Evolutionary conservation across 805 yeast genomes (phyloP).

Genomic region (Teunomyces stri): DNA sequence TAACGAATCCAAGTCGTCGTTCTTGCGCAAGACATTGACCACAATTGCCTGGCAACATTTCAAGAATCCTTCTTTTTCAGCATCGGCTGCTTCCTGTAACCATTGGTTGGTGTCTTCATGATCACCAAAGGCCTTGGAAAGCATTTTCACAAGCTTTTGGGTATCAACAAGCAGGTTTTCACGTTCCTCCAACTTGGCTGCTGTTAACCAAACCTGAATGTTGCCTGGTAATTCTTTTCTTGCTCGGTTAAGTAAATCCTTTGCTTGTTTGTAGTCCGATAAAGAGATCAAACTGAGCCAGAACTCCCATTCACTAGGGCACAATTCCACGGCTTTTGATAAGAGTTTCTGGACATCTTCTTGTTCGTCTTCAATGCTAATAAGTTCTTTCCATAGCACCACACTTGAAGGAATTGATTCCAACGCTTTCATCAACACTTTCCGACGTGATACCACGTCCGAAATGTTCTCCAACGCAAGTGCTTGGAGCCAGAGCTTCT

Average conservation of each 20-base stretch:
- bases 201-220: conserved; percentile 64
- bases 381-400: conserved; percentile 66
- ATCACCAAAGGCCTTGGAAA: conserved; percentile 48
- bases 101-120: conserved; percentile 40
- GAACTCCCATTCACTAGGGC: conserved; percentile 62
- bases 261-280: conserved; percentile 48
- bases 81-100: conserved; percentile 52
- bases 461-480: conserved; percentile 53
- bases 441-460: conserved; percentile 50
- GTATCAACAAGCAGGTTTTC: conserved; percentile 46
- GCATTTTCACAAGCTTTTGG: conserved; percentile 46
- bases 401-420: conserved; percentile 58
- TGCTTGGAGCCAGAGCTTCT: conserved; percentile 73
- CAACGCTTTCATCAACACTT: conserved; percentile 68
- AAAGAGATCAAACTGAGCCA: conserved; percentile 60
- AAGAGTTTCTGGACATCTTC: conserved; percentile 53
- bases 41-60: conserved; percentile 57
- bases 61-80: conserved; percentile 47
- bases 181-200: conserved; percentile 59
- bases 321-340: conserved; percentile 62
- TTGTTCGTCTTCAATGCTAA: conserved; percentile 55
- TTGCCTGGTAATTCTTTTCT: conserved; percentile 50
- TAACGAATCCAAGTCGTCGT: conserved; percentile 14
- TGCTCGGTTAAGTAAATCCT: conserved; percentile 55
- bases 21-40: conserved; percentile 33